These are phyloP conservation scores for Diaporthe vaccinii DNA, from an alignment of 2,329 filamentous ascomycete genomes.

Conservation along the genomic window DNA sequence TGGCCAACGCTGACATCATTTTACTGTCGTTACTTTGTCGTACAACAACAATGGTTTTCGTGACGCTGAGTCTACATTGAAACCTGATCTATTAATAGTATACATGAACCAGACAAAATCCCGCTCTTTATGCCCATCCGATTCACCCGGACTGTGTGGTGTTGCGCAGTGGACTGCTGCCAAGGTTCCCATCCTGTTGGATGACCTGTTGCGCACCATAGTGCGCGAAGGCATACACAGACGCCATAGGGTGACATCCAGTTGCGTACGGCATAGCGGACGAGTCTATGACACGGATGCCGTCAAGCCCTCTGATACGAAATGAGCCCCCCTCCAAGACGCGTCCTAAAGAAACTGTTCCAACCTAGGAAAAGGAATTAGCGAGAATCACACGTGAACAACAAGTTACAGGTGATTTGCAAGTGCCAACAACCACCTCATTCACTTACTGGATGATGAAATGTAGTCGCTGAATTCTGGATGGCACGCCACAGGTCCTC, in stretches of 20 bases:
- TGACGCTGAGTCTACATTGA: too few species aligned
- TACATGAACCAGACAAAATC: background rate
- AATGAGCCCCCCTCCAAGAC: background rate
- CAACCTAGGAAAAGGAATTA: background rate
- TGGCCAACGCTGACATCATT: background rate
- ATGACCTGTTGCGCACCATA: background rate
- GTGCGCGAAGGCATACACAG: background rate
- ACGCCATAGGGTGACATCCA: conserved; percentile 2
- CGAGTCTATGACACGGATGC: conserved; percentile 10
- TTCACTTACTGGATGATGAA: conserved; percentile 1
- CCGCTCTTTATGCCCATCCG: background rate
- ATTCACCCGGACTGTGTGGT: background rate
- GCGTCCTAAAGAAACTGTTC: background rate
- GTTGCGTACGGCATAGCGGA: conserved; percentile 1
- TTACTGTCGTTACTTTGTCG: too few species aligned
- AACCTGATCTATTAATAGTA: background rate
- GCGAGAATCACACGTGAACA: background rate
- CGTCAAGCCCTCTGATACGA: conserved; percentile 1
- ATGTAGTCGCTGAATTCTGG: conserved; percentile 6
- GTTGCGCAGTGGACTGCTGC: background rate
- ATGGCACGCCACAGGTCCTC: background rate
- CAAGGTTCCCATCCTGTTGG: background rate
- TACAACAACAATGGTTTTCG: too few species aligned
- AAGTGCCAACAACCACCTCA: too few species aligned
- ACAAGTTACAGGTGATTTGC: background rate